Evolutionary conservation across 208 protist species (phyloP).

Genomic region (Leishmania tarentolae): DNA sequence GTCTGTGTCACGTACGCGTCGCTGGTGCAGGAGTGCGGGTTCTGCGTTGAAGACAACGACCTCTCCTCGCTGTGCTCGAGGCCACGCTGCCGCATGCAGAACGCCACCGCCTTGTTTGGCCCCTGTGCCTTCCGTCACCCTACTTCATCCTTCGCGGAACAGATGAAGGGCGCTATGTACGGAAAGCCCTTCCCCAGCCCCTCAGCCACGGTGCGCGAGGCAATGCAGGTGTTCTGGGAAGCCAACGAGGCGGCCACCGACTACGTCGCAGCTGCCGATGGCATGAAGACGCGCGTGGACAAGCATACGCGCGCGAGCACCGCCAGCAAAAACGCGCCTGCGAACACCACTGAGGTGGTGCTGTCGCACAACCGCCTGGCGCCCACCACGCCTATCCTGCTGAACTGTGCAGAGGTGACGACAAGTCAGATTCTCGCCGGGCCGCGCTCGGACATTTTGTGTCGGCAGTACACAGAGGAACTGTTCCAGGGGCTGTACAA

Average conservation of each 20-base stretch:
- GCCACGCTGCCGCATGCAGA: conserved; percentile 53
- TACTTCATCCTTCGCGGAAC: conserved; percentile 29
- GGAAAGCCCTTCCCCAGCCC: conserved; percentile 38
- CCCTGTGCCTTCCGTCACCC: conserved; percentile 45
- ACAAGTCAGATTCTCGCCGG: conserved; percentile 58
- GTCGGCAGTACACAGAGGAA: conserved; percentile 55
- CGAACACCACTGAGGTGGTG: conserved; percentile 10
- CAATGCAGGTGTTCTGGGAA: conserved; percentile 44
- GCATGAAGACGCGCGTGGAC: neutral
- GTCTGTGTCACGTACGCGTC: conserved; percentile 64
- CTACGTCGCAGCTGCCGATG: conserved; percentile 13
- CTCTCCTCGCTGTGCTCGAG: conserved; percentile 47
- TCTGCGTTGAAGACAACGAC: conserved; percentile 46
- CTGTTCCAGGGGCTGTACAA: conserved; percentile 28
- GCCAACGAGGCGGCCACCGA: conserved; percentile 46
- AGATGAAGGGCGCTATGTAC: conserved; percentile 49
- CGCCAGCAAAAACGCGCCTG: neutral
- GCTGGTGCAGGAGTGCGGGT: conserved; percentile 52
- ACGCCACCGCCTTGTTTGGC: conserved; percentile 44
- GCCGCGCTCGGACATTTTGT: conserved; percentile 42
- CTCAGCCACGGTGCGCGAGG: conserved; percentile 36
- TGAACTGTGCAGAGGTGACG: conserved; percentile 55
- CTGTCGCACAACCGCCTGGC: conserved; percentile 35
- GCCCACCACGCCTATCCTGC: conserved; percentile 37
- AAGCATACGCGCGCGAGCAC: neutral